These are phyloP conservation scores for Tuber aestivum DNA, from an alignment of 495 filamentous ascomycete genomes.

Conservation along the genomic window DNA sequence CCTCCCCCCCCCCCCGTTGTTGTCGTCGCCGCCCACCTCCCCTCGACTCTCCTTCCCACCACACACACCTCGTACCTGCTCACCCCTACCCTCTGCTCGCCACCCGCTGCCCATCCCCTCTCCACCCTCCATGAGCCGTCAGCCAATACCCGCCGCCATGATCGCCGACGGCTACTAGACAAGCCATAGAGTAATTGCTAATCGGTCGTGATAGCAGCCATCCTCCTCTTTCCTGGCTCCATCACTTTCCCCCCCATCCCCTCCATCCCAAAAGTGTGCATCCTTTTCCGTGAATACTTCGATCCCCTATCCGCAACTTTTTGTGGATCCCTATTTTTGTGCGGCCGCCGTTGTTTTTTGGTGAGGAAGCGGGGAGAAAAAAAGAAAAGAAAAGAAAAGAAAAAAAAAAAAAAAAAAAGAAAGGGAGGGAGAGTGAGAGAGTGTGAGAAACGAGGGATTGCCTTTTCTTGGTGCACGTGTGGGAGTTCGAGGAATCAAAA, in stretches of 20 bases:
- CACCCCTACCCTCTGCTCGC: constrained; percentile 22
- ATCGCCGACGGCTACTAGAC: constrained; percentile 23
- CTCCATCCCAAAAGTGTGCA: constrained; percentile 1
- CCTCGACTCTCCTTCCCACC: background rate
- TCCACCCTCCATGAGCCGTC: constrained; percentile 38
- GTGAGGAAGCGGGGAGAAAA: no score
- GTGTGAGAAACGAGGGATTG: background rate
- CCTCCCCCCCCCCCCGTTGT: background rate
- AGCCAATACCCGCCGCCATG: constrained; percentile 36
- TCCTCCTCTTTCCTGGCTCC: constrained; percentile 18
- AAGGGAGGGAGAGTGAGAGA: background rate
- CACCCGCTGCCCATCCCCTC: constrained; percentile 23
- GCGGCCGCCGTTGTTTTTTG: background rate
- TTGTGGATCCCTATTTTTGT: constrained; percentile 3
- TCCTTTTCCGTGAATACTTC: background rate
- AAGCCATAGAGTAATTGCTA: constrained; percentile 41
- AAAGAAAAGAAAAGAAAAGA: background rate
- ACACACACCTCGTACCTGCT: background rate
- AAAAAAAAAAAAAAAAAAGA: background rate
- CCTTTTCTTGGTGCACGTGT: background rate
- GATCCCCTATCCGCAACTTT: background rate
- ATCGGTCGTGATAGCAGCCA: constrained; percentile 33
- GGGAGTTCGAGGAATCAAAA: background rate
- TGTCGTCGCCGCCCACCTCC: background rate
- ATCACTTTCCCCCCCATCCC: background rate